These are phyloP conservation scores for Ustilago bromivora DNA, from an alignment of 1,284 basidiomycete genomes.

Conservation along the genomic window DNA sequence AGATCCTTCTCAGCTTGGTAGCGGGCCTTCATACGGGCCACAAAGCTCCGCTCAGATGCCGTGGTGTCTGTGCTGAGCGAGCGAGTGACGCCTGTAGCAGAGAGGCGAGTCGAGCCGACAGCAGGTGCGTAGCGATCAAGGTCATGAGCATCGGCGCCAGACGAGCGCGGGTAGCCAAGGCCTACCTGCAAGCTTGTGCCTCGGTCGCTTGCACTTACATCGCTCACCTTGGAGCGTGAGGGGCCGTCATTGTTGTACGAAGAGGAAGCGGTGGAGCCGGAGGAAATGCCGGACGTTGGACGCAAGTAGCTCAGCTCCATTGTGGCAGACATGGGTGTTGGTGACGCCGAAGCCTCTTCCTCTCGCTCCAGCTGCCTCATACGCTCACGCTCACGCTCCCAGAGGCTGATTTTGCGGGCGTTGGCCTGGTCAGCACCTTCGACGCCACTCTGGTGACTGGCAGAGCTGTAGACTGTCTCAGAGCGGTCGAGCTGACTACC, in stretches of 20 bases:
- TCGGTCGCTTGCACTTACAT: conserved; percentile 15
- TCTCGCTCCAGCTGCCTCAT: conserved; percentile 50
- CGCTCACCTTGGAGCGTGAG: conserved; percentile 30
- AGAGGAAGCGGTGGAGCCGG: conserved; percentile 19
- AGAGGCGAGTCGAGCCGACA: conserved; percentile 53
- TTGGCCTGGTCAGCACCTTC: conserved; percentile 11
- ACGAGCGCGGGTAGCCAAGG: conserved; percentile 29
- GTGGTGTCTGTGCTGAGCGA: conserved; percentile 62
- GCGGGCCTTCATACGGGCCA: conserved; percentile 63
- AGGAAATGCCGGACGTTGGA: conserved; percentile 18
- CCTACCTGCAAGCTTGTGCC: conserved; percentile 22
- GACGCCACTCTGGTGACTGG: conserved; percentile 14
- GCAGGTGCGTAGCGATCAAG: conserved; percentile 54
- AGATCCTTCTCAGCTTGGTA: conserved; percentile 64
- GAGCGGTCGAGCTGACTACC: conserved; percentile 7
- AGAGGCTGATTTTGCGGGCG: conserved; percentile 45
- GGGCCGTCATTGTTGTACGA: conserved; percentile 20
- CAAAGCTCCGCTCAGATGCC: conserved; percentile 64
- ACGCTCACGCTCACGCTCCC: conserved; percentile 57
- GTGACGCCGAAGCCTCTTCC: conserved; percentile 31
- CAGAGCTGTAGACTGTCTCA: conserved; percentile 22
- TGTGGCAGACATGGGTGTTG: conserved; percentile 15
- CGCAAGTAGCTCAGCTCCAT: conserved; percentile 16
- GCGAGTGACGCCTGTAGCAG: conserved; percentile 48
- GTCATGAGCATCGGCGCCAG: conserved; percentile 23